Evolutionary conservation across 2,329 filamentous ascomycete genomes (phyloP).

Genomic region (Chrysoporthe puriensis): DNA sequence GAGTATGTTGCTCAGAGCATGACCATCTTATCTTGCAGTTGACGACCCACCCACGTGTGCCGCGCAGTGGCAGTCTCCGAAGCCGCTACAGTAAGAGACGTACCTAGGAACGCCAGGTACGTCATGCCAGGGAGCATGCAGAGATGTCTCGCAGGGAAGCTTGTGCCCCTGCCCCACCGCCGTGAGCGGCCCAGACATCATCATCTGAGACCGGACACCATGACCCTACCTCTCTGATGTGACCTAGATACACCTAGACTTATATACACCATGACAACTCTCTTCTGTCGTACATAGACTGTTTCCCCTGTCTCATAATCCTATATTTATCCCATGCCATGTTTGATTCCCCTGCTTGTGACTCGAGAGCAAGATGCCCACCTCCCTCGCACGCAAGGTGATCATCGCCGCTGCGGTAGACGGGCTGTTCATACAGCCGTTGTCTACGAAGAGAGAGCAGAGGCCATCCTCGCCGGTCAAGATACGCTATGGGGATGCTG

Average conservation of each 20-base stretch:
- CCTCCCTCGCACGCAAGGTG: slow-evolving; percentile 74
- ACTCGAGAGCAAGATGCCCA: slow-evolving; percentile 60
- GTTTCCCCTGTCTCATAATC: slow-evolving; percentile 6
- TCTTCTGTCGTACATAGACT: slow-evolving; percentile 6
- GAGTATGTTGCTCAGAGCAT: background rate
- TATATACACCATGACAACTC: slow-evolving; percentile 15
- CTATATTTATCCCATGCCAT: slow-evolving; percentile 27
- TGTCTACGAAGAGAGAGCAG: slow-evolving; percentile 65
- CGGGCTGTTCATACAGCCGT: slow-evolving; percentile 78
- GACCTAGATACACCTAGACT: background rate
- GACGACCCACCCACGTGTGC: background rate
- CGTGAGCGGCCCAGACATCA: slow-evolving; percentile 14
- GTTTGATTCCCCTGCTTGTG: slow-evolving; percentile 23
- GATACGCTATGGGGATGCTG: slow-evolving; percentile 70
- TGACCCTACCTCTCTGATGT: slow-evolving; percentile 7
- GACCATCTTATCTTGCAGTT: background rate
- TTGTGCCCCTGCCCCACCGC: slow-evolving; percentile 10
- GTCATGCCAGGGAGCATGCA: slow-evolving; percentile 34
- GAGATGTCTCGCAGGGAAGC: slow-evolving; percentile 4
- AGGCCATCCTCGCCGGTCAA: slow-evolving; percentile 61
- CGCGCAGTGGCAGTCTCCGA: background rate
- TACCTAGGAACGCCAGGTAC: slow-evolving; percentile 15
- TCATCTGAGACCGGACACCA: slow-evolving; percentile 19
- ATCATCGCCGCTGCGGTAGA: slow-evolving; percentile 80
- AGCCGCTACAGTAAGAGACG: slow-evolving; percentile 7